Conservation (phyloP, 306 rosid genomes). For the Cicer cuneatum region DNA sequence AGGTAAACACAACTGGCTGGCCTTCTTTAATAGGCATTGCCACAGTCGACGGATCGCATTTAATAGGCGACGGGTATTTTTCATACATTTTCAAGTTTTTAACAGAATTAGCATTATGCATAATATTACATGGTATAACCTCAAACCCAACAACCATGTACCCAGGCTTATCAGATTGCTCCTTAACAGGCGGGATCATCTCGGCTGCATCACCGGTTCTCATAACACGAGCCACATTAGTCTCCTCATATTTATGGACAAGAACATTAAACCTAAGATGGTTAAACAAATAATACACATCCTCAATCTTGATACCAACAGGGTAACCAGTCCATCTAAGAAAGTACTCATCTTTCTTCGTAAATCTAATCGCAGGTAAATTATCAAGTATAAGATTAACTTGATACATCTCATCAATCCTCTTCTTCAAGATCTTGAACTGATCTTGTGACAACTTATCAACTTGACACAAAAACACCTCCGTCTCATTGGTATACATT, state of each 20-base stretch:
- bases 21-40: constrained; percentile 77
- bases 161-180: constrained; percentile 66
- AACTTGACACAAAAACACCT: constrained; percentile 69
- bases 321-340: constrained; percentile 93
- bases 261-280: constrained; percentile 90
- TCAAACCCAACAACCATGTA: constrained; percentile 98
- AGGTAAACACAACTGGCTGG: constrained; percentile 73
- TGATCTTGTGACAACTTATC: constrained; percentile 65
- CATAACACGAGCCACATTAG: constrained; percentile 87
- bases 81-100: constrained; percentile 61
- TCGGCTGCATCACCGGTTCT: constrained; percentile 92
- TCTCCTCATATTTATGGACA: constrained; percentile 88
- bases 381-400: constrained; percentile 73
- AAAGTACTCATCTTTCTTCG: constrained; percentile 76
- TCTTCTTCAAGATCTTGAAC: constrained; percentile 75
- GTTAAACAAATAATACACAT: constrained; percentile 79
- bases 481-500: constrained; percentile 73
- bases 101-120: constrained; percentile 60
- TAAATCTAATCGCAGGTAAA: constrained; percentile 87
- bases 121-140: constrained; percentile 83
- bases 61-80: constrained; percentile 60
- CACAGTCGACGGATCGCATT: constrained; percentile 79
- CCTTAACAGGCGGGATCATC: constrained; percentile 64
- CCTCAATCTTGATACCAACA: constrained; percentile 86
- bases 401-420: constrained; percentile 97